These are phyloP conservation scores for Acanthamoeba divionensis DNA, from an alignment of 208 protist genomes.

Conservation along the genomic window DNA sequence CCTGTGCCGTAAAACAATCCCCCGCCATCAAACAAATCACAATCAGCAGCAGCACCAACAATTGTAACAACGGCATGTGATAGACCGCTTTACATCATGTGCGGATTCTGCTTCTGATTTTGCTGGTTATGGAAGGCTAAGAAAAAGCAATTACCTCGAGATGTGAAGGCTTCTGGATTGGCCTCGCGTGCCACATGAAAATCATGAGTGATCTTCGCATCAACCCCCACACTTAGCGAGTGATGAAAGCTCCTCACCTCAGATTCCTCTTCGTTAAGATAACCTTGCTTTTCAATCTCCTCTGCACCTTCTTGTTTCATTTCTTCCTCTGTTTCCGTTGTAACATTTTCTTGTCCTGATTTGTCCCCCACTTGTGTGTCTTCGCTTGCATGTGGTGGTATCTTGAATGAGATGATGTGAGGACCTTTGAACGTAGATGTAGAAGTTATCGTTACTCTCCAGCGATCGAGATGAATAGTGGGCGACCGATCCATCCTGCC, in stretches of 20 bases:
- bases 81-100: no score
- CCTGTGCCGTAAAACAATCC: background rate
- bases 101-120: no score
- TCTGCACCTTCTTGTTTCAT: slow-evolving; percentile 27
- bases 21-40: no score
- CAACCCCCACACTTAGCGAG: slow-evolving; percentile 13
- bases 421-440: slow-evolving; percentile 11
- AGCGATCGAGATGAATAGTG: background rate
- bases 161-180: slow-evolving; percentile 44
- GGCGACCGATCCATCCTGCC: background rate
- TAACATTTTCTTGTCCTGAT: background rate
- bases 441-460: background rate
- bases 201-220: slow-evolving; percentile 42
- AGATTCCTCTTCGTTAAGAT: no score
- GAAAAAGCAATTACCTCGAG: background rate
- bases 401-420: slow-evolving; percentile 35
- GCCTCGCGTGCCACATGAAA: slow-evolving; percentile 37
- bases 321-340: background rate
- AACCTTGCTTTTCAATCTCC: no score
- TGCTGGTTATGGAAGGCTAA: no score
- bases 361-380: background rate
- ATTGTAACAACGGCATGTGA: no score
- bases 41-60: no score
- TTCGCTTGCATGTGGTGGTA: background rate
- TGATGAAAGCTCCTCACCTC: slow-evolving; percentile 43